phyloP scores from a whole-genome alignment of 768 basidiomycete species.

The Phylloporus sp. region DNA sequence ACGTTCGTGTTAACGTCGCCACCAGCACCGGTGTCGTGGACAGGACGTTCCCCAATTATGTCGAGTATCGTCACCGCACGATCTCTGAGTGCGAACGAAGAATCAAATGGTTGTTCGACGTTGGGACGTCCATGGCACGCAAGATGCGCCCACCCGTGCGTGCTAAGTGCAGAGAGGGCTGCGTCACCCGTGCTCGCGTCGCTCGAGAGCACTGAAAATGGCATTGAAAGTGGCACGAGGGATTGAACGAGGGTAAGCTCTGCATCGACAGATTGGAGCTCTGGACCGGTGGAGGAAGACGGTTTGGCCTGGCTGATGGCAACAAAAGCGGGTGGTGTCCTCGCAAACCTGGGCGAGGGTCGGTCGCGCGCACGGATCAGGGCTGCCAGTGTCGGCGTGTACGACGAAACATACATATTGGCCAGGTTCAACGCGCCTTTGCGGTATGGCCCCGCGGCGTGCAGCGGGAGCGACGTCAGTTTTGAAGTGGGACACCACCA shows the following conservation, averaged over 20 bases:
- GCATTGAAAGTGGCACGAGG: slow-evolving; percentile 12
- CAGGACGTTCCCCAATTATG: slow-evolving; percentile 13
- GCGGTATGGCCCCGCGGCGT: slow-evolving; percentile 31
- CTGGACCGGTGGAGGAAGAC: neutral
- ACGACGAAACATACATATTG: slow-evolving; percentile 30
- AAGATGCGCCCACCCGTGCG: slow-evolving; percentile 28
- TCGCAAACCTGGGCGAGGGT: neutral
- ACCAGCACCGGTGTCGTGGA: neutral
- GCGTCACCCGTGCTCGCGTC: slow-evolving; percentile 11
- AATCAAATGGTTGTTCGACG: slow-evolving; percentile 21
- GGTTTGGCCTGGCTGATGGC: slow-evolving; percentile 22
- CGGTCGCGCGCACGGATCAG: slow-evolving; percentile 22
- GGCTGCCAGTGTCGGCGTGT: slow-evolving; percentile 31
- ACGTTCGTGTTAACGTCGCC: neutral
- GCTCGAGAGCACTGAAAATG: slow-evolving; percentile 11
- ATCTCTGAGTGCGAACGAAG: slow-evolving; percentile 25
- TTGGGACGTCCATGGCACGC: slow-evolving; percentile 31
- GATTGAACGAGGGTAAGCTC: slow-evolving; percentile 23
- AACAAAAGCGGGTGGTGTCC: slow-evolving; percentile 6
- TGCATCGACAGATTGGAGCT: slow-evolving; percentile 12
- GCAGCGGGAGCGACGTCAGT: slow-evolving; percentile 29
- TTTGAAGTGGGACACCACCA: slow-evolving; percentile 35
- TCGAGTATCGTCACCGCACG: slow-evolving; percentile 19
- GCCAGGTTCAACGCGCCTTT: slow-evolving; percentile 7
- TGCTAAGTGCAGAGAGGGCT: slow-evolving; percentile 12